These are phyloP conservation scores for Tuber calosporum DNA, from an alignment of 495 filamentous ascomycete species.

Conservation along the genomic window DNA sequence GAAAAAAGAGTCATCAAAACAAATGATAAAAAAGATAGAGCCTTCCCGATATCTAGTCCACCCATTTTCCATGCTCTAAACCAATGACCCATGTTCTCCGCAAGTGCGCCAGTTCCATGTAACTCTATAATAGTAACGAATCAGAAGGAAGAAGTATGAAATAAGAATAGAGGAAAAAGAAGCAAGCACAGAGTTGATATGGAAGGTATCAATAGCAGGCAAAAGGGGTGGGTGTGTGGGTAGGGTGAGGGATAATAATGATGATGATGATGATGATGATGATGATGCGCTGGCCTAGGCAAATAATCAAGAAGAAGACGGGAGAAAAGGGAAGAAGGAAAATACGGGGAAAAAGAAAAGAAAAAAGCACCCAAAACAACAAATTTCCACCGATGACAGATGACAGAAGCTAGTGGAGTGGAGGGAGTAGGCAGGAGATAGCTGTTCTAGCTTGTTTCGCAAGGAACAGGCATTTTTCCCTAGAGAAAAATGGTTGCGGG, in stretches of 20 bases:
- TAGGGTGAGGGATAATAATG: neutral
- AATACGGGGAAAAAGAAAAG: neutral
- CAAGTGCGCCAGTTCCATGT: conserved; percentile 5
- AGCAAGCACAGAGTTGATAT: neutral
- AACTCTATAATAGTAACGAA: neutral
- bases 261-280: neutral
- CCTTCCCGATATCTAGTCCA: conserved; percentile 2
- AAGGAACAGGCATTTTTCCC: neutral
- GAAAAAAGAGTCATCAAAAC: neutral
- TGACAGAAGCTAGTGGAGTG: conserved; percentile 1
- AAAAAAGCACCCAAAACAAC: neutral
- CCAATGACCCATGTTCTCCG: conserved; percentile 5
- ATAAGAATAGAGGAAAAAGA: neutral
- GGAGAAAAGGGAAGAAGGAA: neutral
- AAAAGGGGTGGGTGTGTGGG: neutral
- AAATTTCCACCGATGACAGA: conserved; percentile 1
- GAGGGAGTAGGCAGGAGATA: neutral
- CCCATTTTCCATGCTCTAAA: conserved; percentile 5
- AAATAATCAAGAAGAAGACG: neutral
- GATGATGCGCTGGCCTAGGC: neutral
- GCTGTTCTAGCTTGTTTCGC: neutral
- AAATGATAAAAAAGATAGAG: neutral
- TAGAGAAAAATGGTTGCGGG: neutral
- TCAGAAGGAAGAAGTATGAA: neutral
- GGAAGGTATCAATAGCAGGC: neutral